These are phyloP conservation scores for Excoecaria cochinchinensis DNA, from an alignment of 345 rosid species.

Conservation along the genomic window DNA sequence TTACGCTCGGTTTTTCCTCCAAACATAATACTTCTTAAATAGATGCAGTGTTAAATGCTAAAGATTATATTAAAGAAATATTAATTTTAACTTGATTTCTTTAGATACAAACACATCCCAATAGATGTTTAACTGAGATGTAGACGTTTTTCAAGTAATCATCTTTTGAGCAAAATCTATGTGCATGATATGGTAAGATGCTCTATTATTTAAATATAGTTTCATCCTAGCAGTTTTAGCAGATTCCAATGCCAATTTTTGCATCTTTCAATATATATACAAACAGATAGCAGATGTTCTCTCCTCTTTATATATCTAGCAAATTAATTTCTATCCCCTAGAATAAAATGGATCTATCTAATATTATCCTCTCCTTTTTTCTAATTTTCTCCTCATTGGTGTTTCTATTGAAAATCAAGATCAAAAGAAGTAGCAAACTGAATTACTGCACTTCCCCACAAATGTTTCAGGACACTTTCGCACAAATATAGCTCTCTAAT, in stretches of 20 bases:
- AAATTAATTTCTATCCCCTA: not conserved
- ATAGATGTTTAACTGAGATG: too few relatives aligned
- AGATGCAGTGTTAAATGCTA: too few relatives aligned
- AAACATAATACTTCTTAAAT: too few relatives aligned
- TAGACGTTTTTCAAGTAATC: too few relatives aligned
- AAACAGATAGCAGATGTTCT: not conserved
- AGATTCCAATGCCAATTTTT: not conserved
- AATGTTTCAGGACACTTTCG: constrained; percentile 15
- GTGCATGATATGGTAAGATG: too few relatives aligned
- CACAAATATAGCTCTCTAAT: constrained; percentile 25
- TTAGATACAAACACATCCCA: too few relatives aligned
- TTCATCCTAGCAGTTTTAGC: not conserved
- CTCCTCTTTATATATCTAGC: not conserved
- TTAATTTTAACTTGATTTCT: too few relatives aligned
- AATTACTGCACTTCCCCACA: constrained; percentile 19
- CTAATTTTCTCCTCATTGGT: not conserved
- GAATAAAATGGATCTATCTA: constrained; percentile 1
- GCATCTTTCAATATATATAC: not conserved
- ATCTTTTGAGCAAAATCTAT: too few relatives aligned
- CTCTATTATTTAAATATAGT: too few relatives aligned
- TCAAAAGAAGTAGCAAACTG: not conserved
- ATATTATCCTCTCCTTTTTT: not conserved
- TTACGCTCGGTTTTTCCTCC: too few relatives aligned
- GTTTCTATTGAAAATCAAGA: not conserved
- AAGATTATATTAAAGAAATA: too few relatives aligned